phyloP scores from a whole-genome alignment of 164 flowering plant genomes.

The Chimonanthus praecox region DNA sequence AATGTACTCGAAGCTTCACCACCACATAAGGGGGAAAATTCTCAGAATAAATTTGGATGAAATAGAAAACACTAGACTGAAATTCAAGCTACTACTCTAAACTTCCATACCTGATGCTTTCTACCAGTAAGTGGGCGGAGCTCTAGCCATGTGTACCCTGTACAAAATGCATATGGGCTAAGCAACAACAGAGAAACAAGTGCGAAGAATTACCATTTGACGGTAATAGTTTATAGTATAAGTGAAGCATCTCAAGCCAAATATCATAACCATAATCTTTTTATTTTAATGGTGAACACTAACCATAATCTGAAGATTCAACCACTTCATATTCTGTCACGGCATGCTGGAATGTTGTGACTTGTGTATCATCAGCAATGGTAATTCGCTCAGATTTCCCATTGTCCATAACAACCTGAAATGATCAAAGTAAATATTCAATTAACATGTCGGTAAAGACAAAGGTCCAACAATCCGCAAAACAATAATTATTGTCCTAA shows the following conservation, averaged over 20 bases:
- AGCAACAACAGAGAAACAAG: background rate
- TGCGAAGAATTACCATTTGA: background rate
- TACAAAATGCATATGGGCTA: background rate
- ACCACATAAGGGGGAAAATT: background rate
- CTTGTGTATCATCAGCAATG: conserved; percentile 25
- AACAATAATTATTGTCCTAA: no score
- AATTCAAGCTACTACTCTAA: background rate
- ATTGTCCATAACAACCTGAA: conserved; percentile 70
- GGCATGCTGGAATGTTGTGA: conserved; percentile 58
- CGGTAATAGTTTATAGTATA: no score
- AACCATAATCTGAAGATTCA: conserved; percentile 45
- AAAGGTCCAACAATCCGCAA: no score
- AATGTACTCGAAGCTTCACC: conserved; percentile 83
- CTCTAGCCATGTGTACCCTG: conserved; percentile 87
- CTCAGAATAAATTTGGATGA: background rate
- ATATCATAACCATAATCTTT: no score
- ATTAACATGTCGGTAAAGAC: background rate
- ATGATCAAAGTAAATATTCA: background rate
- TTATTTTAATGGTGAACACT: conserved; percentile 10
- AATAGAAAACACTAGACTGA: background rate
- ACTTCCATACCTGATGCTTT: conserved; percentile 71
- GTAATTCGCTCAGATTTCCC: conserved; percentile 87
- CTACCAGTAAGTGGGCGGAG: conserved; percentile 78
- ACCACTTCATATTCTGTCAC: conserved; percentile 75
- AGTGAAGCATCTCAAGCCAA: no score